A percentile compares a stretch with the other conserved stretches of the same genome.
These are phyloP conservation scores for Buxus sempervirens DNA, from an alignment of 164 flowering plant species.

Conservation along the genomic window DNA sequence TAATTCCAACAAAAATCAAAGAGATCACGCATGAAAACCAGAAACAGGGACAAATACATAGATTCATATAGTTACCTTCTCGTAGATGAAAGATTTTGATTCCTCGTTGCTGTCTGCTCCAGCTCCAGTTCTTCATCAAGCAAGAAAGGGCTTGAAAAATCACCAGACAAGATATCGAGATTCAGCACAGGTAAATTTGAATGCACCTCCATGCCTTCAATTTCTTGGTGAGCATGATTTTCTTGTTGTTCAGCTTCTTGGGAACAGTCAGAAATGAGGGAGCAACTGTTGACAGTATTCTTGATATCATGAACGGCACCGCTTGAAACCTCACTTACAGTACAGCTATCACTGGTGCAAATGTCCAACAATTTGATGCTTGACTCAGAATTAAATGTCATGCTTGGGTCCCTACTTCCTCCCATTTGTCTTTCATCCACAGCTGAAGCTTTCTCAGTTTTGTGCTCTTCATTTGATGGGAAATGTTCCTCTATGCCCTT, in stretches of 20 bases:
- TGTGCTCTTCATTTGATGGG: slow-evolving; percentile 8
- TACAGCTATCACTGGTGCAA: slow-evolving; percentile 1
- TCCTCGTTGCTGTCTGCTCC: slow-evolving; percentile 43
- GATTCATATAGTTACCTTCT: slow-evolving; percentile 41
- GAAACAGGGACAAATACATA: neutral
- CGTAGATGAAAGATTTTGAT: slow-evolving; percentile 27
- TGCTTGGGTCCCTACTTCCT: slow-evolving; percentile 16
- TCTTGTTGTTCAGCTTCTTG: slow-evolving; percentile 16
- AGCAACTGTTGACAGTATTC: slow-evolving; percentile 5
- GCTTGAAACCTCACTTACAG: slow-evolving; percentile 1
- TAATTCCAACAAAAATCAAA: neutral
- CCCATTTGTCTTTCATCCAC: slow-evolving; percentile 17
- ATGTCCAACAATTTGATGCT: slow-evolving; percentile 8
- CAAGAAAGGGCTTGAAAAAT: slow-evolving; percentile 66
- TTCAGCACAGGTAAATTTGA: slow-evolving; percentile 18
- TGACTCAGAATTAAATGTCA: slow-evolving; percentile 11
- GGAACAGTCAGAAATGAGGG: slow-evolving; percentile 9
- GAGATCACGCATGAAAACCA: neutral
- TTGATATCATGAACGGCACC: slow-evolving; percentile 5
- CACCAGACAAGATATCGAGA: slow-evolving; percentile 36
- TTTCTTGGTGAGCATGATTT: slow-evolving; percentile 13
- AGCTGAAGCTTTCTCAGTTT: slow-evolving; percentile 15
- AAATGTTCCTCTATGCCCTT: slow-evolving; percentile 12
- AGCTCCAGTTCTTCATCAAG: slow-evolving; percentile 90
- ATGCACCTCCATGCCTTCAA: slow-evolving; percentile 13